These are phyloP conservation scores for Metschnikowia reukaufii DNA, from an alignment of 805 yeast species.

Conservation along the genomic window DNA sequence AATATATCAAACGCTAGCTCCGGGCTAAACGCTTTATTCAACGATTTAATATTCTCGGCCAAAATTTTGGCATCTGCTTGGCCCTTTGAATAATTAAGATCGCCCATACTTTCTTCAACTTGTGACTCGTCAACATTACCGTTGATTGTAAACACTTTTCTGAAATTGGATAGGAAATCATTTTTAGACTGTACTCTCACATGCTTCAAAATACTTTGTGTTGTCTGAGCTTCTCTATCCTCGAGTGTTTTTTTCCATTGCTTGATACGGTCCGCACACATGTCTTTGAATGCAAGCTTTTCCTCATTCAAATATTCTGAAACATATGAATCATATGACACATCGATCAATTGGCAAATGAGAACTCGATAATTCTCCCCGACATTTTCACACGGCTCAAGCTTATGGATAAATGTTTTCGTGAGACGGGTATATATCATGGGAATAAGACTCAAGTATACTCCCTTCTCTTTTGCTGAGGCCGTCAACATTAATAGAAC, in stretches of 20 bases:
- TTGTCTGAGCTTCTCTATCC: slow-evolving; percentile 49
- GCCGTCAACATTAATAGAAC: slow-evolving; percentile 29
- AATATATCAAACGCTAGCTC: slow-evolving; percentile 74
- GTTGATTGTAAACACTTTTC: slow-evolving; percentile 52
- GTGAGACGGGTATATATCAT: slow-evolving; percentile 34
- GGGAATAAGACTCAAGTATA: slow-evolving; percentile 42
- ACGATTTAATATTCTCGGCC: slow-evolving; percentile 69
- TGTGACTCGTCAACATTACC: slow-evolving; percentile 5
- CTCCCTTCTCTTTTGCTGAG: slow-evolving; percentile 25
- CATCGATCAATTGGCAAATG: slow-evolving; percentile 39
- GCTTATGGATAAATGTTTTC: slow-evolving; percentile 24
- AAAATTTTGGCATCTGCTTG: slow-evolving; percentile 81
- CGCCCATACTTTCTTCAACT: neutral
- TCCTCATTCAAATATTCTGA: slow-evolving; percentile 43
- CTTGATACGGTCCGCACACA: slow-evolving; percentile 25
- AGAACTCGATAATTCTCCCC: slow-evolving; percentile 37
- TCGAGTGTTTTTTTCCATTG: slow-evolving; percentile 39
- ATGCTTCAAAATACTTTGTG: slow-evolving; percentile 47
- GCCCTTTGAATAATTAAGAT: slow-evolving; percentile 53
- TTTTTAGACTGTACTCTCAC: slow-evolving; percentile 51
- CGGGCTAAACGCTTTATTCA: slow-evolving; percentile 74
- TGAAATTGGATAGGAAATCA: slow-evolving; percentile 64
- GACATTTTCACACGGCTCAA: slow-evolving; percentile 33
- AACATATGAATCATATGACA: slow-evolving; percentile 41
- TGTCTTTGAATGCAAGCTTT: slow-evolving; percentile 26